Evolutionary conservation across 345 rosid species (phyloP).

Genomic region (Luvunga scandens): DNA sequence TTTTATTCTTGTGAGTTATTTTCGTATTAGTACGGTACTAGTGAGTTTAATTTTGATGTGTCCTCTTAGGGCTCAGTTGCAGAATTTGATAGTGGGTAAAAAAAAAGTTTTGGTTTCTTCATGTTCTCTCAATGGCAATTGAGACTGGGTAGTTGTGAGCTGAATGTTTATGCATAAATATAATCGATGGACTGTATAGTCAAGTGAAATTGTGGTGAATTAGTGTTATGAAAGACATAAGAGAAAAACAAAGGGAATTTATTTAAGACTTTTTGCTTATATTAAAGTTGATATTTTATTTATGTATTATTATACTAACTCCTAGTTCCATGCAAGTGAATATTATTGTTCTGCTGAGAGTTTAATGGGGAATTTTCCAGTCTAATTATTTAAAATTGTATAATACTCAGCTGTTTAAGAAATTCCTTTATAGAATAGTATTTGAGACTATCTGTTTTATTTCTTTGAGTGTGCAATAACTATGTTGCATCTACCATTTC

Average conservation of each 20-base stretch:
- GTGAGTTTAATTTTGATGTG: neutral
- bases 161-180: neutral
- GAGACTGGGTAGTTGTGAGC: neutral
- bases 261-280: neutral
- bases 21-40: neutral
- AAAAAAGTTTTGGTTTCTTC: neutral
- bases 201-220: neutral
- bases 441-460: neutral
- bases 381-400: neutral
- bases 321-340: neutral
- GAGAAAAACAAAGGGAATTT: neutral
- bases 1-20: neutral
- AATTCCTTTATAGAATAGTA: neutral
- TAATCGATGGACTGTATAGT: neutral
- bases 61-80: neutral
- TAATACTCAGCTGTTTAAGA: neutral
- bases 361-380: neutral
- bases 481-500: slow-evolving; percentile 11
- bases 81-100: neutral
- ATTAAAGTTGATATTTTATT: neutral
- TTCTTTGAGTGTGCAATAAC: slow-evolving; percentile 2
- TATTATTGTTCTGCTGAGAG: neutral
- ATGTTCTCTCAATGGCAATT: neutral
- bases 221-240: neutral
- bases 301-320: neutral